Base-by-base conservation (phyloP, 306 rosid genomes). In the Castanea mollissima region DNA sequence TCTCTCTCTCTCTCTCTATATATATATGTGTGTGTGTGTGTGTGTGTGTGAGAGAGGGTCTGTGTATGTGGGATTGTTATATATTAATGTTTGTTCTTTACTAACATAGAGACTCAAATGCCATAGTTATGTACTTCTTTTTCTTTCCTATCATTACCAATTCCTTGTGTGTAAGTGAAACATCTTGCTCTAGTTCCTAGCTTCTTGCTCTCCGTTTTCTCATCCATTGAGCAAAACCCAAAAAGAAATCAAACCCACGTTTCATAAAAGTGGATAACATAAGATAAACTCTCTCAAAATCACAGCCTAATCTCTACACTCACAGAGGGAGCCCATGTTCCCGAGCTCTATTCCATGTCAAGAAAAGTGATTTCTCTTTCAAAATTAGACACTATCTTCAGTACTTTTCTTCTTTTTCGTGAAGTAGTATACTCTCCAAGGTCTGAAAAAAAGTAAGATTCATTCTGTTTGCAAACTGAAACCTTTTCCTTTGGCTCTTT, bases 1-100 rank as follows among this genome's bases (percentile, higher is more conserved):
- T 69, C 67, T 55, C 35, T 4, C 68, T 16, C 46, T 10, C 25
- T 57, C 49, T 64, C n/a, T 58, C 3, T 29, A 11, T 31, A 27
- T 49, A 32, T 55, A 1, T 67, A 32, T 21, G 21, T 21, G 21
- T 21, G 21, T 21, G 27, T 64, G 2, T 74, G 27, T 56, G 64
- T 65, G 69, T 71, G 69, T 27, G 32, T 21, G 51, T 6, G 21
- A 1, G 27, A 0, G 9, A 2, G n/a, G 21, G 8, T 34, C 25
- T 16, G 46, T 46, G n/a, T 69, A 62, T 78, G 78, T 71, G 82
- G 81, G 77, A 84, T 82, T 81, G 86, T 60, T 88, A 87, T 84
- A 80, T 75, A 93, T 89, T 84, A 83, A 81, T 83, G 85, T 83
- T 79, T 38, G 84, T 84, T 86, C 82, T 85, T 59, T 49, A 11